Evolutionary conservation across 768 basidiomycete genomes (phyloP).

Genomic region (Rhizopogon vinicolor): DNA sequence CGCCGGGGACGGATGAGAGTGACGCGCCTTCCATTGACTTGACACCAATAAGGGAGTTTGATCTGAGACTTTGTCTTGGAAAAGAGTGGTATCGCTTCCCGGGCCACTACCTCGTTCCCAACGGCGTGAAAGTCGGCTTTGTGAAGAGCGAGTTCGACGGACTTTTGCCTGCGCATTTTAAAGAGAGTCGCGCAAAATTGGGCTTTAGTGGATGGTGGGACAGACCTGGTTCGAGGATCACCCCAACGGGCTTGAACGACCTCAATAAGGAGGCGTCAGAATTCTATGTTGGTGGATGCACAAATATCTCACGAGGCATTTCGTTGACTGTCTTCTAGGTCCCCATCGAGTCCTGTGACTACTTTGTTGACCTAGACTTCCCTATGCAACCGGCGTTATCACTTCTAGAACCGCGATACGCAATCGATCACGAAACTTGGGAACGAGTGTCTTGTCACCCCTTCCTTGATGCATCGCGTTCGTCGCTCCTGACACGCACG

Average conservation of each 20-base stretch:
- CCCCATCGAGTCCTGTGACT: conserved; percentile 71
- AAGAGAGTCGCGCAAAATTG: conserved; percentile 11
- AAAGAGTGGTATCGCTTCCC: conserved; percentile 98
- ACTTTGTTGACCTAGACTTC: conserved; percentile 88
- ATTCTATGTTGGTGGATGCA: conserved; percentile 61
- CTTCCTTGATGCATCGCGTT: conserved; percentile 81
- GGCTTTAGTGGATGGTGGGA: conserved; percentile 14
- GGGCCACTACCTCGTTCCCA: conserved; percentile 83
- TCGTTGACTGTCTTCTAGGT: conserved; percentile 41
- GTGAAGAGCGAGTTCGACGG: conserved; percentile 91
- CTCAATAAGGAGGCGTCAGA: conserved; percentile 74
- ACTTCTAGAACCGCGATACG: conserved; percentile 75
- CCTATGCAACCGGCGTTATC: conserved; percentile 59
- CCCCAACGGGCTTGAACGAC: conserved; percentile 77
- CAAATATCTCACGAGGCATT: not conserved
- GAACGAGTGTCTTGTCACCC: conserved; percentile 75
- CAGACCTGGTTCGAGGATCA: conserved; percentile 54
- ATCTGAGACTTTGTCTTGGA: conserved; percentile 77
- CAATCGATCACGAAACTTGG: conserved; percentile 62
- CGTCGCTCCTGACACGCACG: conserved; percentile 65
- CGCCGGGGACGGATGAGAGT: conserved; percentile 39
- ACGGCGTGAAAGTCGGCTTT: conserved; percentile 78
- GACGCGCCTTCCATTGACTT: conserved; percentile 55
- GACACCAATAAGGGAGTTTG: conserved; percentile 60
- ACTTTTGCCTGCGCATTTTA: conserved; percentile 82